Base-by-base conservation (phyloP, 139 green algal genomes). In the Micromonas pusilla region DNA sequence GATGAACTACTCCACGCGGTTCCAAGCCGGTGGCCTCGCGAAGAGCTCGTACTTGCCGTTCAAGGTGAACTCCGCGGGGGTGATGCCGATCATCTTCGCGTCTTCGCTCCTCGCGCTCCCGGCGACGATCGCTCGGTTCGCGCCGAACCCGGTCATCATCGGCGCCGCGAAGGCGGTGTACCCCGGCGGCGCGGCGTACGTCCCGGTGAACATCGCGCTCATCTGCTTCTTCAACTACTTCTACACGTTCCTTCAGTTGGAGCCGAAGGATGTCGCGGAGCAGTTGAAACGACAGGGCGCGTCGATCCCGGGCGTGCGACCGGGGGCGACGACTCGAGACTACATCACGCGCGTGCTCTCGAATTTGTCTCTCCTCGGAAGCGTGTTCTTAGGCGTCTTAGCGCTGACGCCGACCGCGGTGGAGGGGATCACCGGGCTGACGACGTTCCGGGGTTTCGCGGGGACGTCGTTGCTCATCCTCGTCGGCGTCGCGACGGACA, bases 191-290 rank as follows among this genome's bases (percentile, higher is more conserved):
- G 23, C 68, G 38, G 30, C 79, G 26, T 89, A 89, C 66, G 38
- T 89, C 1, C 83, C 83, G 3, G 70, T 90, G 76, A 97, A 94
- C 75, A 88, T 98, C 36, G 88, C 83, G 6, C 88, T 99, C 32
- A 99, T 99, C 72, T 90, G 87, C 20, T 92, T 93, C 79, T 98
- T 99, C 91, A 99, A 99, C 86, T 99, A 97, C 87, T 97, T 97
- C 85, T 99, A 99, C 89, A 99, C 95, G 54, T 99, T 98, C 89
- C 86, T 98, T 66, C 86, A 91, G 77, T 83, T 99, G n/a, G 95
- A 99, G 65, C 95, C 95, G 66, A 96, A 96, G 79, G 95, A 99
- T 77, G 80, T 99, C 64, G 84, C 86, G 37, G 93, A 98, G 65
- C 93, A 99, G 91, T 89, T 99, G 3, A 98, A 98, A 90, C 84